phyloP scores from a whole-genome alignment of 352 stramenopile species.

The Phytophthora megakarya region DNA sequence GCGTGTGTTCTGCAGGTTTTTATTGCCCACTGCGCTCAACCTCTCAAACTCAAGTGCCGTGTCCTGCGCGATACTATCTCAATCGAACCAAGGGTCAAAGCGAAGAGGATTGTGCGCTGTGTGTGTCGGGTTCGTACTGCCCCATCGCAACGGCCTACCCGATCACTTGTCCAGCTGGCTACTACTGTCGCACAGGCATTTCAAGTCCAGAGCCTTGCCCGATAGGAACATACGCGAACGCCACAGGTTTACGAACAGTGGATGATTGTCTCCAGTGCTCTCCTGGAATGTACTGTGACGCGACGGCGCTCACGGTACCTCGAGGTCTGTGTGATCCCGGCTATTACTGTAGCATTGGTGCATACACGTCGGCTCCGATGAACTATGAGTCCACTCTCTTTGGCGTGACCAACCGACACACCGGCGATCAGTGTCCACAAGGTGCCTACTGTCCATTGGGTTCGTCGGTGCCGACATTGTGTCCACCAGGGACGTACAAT shows the following conservation, averaged over 20 bases:
- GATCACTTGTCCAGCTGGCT: conserved; percentile 73
- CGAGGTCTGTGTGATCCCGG: conserved; percentile 84
- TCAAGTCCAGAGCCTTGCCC: conserved; percentile 82
- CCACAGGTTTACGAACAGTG: conserved; percentile 67
- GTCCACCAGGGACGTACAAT: conserved; percentile 78
- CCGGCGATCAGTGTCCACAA: conserved; percentile 67
- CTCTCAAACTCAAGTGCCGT: conserved; percentile 73
- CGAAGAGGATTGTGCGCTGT: conserved; percentile 79
- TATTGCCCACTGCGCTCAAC: conserved; percentile 85
- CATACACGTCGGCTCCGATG: conserved; percentile 91
- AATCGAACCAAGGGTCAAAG: conserved; percentile 59
- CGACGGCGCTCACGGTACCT: conserved; percentile 73
- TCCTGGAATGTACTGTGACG: conserved; percentile 93
- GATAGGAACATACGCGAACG: conserved; percentile 90
- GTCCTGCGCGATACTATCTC: conserved; percentile 78
- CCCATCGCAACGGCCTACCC: conserved; percentile 67
- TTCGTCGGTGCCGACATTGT: conserved; percentile 58
- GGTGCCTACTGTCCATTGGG: conserved; percentile 77
- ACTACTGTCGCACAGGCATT: conserved; percentile 88
- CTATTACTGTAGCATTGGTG: conserved; percentile 91
- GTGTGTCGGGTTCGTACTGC: conserved; percentile 72
- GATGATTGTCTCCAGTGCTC: conserved; percentile 88
- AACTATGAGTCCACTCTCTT: conserved; percentile 71
- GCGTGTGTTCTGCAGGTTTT: conserved; percentile 72
- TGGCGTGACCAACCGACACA: conserved; percentile 66